Base-by-base conservation (phyloP, 2,329 filamentous ascomycete genomes). In the Alternaria novae-zelandiae region DNA sequence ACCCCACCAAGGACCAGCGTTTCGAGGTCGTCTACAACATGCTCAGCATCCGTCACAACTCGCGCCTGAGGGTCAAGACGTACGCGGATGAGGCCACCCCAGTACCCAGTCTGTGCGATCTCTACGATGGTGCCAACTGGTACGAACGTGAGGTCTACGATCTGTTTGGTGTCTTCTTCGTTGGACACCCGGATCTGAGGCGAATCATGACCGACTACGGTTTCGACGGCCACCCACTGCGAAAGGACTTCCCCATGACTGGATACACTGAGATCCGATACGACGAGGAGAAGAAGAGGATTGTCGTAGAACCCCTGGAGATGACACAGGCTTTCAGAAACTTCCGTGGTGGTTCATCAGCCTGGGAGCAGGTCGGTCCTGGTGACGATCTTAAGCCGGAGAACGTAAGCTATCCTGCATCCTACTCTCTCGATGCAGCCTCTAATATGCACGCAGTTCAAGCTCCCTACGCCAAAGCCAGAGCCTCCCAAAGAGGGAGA, bases 131-230 rank as follows among this genome's bases (percentile, higher is more conserved):
- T 64, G 96, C 96, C 75, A 96, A 98, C 83, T 99, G 96, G 96
- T 98, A 96, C 80, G 96, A 99, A 86, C 89, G 96, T 71, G 96
- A 99, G 83, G 94, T 97, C 23, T 98, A 98, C 83, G 96, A 99
- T 82, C 83, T 99, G 76, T 99, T 97, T 78, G 96, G 96, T 68
- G 94, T 99, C 71, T 97, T 98, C 86, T 99, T 99, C 83, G 87
- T 91, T 58, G 93, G 91, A 66, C 96, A 99, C 85, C 96, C 96
- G 43, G 96, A 99, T 84, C 86, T 99, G 74, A 90, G 96, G 81
- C 89, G 96, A 73, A 98, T 99, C 84, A 96, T 99, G 95, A 99
- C 96, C 70, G 96, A 99, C 81, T 99, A 99, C 81, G 96, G 96
- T 57, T 99, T 99, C 78, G 96, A 99, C 81, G 96, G 96, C 57